These are phyloP conservation scores for Exophiala bonariae DNA, from an alignment of 2,329 filamentous ascomycete species.

Conservation along the genomic window DNA sequence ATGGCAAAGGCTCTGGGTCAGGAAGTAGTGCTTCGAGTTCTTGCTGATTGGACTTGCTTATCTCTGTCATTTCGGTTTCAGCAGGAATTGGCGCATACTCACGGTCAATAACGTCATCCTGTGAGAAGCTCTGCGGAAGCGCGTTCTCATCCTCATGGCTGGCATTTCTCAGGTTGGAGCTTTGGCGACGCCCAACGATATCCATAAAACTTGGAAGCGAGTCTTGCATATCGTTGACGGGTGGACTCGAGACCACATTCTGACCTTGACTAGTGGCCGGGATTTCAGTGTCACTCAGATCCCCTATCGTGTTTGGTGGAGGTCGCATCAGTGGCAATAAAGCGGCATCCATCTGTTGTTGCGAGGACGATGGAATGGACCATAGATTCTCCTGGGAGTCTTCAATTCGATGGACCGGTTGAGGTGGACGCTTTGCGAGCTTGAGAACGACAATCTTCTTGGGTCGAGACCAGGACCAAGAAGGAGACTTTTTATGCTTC, in stretches of 20 bases:
- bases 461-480: background rate
- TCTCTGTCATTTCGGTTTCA: too few relatives aligned
- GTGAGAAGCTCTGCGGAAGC: too few relatives aligned
- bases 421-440: conserved; percentile 14
- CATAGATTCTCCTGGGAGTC: conserved; percentile 23
- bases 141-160: too few relatives aligned
- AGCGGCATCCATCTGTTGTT: background rate
- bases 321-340: background rate
- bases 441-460: conserved; percentile 23
- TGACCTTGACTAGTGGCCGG: conserved; percentile 21
- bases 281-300: conserved; percentile 9
- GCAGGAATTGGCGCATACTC: too few relatives aligned
- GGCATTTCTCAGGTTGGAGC: too few relatives aligned
- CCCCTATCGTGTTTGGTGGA: too few relatives aligned
- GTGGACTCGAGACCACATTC: background rate
- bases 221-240: background rate
- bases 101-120: too few relatives aligned
- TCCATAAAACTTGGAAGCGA: background rate
- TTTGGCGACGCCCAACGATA: background rate
- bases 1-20: too few relatives aligned
- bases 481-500: background rate
- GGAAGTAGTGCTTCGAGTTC: too few relatives aligned
- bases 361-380: conserved; percentile 26
- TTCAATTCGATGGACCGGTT: conserved; percentile 10
- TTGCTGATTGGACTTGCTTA: too few relatives aligned